Percentiles rank a stretch among this genome's conserved stretches.
phyloP scores from a whole-genome alignment of 2,329 filamentous ascomycete species.

The Ophiognomonia clavigignenti-juglandacearum region DNA sequence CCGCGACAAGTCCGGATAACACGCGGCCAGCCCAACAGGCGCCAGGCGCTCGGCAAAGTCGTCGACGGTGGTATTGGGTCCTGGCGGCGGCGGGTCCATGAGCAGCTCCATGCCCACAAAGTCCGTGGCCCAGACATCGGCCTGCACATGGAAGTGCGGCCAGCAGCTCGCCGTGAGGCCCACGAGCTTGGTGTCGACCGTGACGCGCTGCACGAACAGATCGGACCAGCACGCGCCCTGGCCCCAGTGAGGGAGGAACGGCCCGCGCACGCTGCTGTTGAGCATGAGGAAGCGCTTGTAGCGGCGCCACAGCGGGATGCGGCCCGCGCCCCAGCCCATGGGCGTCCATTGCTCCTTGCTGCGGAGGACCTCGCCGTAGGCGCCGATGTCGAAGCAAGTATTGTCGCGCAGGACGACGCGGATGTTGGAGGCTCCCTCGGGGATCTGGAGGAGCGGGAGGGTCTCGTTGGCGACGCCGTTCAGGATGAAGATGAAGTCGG shows the following conservation, averaged over 20 bases:
- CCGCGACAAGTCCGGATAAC: constrained; percentile 23
- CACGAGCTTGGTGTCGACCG: constrained; percentile 26
- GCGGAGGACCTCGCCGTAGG: constrained; percentile 29
- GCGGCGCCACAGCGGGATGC: constrained; percentile 25
- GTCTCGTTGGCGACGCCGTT: constrained; percentile 27
- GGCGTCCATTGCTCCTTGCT: constrained; percentile 2
- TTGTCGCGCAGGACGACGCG: constrained; percentile 25
- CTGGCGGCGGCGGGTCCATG: constrained; percentile 24
- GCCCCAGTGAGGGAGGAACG: constrained; percentile 31
- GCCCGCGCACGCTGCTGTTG: constrained; percentile 31
- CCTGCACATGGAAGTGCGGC: constrained; percentile 30
- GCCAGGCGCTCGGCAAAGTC: constrained; percentile 22
- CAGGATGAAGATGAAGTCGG: constrained; percentile 36
- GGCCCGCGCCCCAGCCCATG: constrained; percentile 15
- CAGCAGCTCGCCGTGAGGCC: constrained; percentile 32
- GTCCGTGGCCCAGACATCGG: constrained; percentile 35
- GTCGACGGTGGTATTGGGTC: constrained; percentile 17
- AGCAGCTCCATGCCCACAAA: constrained; percentile 30
- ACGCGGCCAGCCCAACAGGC: constrained; percentile 24
- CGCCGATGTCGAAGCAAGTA: constrained; percentile 32
- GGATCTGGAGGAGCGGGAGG: constrained; percentile 21
- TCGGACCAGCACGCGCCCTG: constrained; percentile 31
- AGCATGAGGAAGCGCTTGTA: constrained; percentile 33
- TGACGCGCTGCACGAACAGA: constrained; percentile 26
- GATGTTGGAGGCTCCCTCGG: constrained; percentile 25